Base-by-base conservation (phyloP, 2,329 filamentous ascomycete genomes). In the Colletotrichum spaethianum region DNA sequence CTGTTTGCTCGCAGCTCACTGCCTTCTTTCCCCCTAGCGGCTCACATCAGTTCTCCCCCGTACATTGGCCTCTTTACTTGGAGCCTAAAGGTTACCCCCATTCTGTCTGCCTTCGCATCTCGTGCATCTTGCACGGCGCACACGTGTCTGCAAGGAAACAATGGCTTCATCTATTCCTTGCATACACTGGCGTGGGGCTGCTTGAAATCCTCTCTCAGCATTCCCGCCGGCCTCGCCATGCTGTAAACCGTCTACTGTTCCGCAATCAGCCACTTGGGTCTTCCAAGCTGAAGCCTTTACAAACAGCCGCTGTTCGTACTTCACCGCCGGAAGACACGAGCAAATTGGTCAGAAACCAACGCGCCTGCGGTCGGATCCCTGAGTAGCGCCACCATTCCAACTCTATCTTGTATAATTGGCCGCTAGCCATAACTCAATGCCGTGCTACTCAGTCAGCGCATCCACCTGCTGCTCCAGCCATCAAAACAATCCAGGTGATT, bases 291-390 rank as follows among this genome's bases (percentile, higher is more conserved):
- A 48, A 40, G 62, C 63, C 20, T 50, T 50, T 26, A 57, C 67
- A 67, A 62, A 67, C 56, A 56, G 36, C 36, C 67, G 63, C 46
- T 20, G 23, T 70, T 67, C 46, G 67, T 61, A 38, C 63, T 23
- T 38, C 26, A 31, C 18, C 63, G 9, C 63, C 44, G n/a, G 14
- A 63, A 38, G 36, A 42, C 14, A 18, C 40, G 66, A 33, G 33
- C 42, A 46, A 53, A 33, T 44, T 59, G 16, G 23, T 33, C 23
- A 59, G 33, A 36, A 36, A 23, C 23, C 36, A n/a, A 46, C 26
- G 53, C 33, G 26, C 14, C 52, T 42, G 64, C 57, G 48, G 40
- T 50, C 57, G 36, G 64, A 72, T 68, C 57, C 57, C 33, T 16
- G 18, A 53, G 36, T 33, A 36, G 56, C 53, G 53, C 67, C 67